Percentiles rank a stretch among this genome's conserved stretches.
phyloP scores from a whole-genome alignment of 495 filamentous ascomycete species.

The Tricharina praecox region DNA sequence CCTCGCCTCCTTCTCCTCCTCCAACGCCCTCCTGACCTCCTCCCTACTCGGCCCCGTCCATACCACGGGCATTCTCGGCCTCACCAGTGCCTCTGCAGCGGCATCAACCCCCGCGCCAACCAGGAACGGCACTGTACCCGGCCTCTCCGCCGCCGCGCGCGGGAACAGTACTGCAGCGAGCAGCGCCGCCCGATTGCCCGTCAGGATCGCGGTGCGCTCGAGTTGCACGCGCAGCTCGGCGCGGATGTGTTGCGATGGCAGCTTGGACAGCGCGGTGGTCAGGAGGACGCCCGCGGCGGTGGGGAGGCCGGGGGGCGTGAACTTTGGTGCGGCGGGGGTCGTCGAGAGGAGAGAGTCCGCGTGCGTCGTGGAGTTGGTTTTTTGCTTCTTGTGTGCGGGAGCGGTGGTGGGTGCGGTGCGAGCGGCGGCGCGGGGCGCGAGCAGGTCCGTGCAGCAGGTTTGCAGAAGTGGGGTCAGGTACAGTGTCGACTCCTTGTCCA shows the following conservation, averaged over 20 bases:
- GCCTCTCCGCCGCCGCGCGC: constrained; percentile 8
- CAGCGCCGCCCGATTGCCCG: constrained; percentile 18
- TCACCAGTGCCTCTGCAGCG: constrained; percentile 15
- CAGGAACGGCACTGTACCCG: constrained; percentile 19
- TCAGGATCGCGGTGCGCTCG: constrained; percentile 22
- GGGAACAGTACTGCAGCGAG: constrained; percentile 25
- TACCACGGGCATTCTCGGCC: constrained; percentile 23
- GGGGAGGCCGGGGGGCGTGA: constrained; percentile 4
- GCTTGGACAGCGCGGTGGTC: constrained; percentile 10
- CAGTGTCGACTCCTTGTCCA: constrained; percentile 7
- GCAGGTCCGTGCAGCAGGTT: constrained; percentile 14
- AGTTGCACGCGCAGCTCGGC: constrained; percentile 19
- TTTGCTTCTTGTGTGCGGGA: neutral
- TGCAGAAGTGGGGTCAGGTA: constrained; percentile 12
- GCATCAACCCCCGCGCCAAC: constrained; percentile 8
- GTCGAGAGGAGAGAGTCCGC: constrained; percentile 15
- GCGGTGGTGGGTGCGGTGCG: too few relatives aligned
- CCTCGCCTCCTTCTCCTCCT: neutral
- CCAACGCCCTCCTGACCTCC: neutral
- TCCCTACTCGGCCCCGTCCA: constrained; percentile 12
- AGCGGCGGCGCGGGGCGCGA: constrained; percentile 3
- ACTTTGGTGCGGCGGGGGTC: neutral
- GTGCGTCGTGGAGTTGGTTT: constrained; percentile 12
- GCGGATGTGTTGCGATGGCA: constrained; percentile 11
- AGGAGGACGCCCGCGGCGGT: constrained; percentile 13